These are phyloP conservation scores for Raffaelea deltoideospora DNA, from an alignment of 2,329 filamentous ascomycete genomes.

Conservation along the genomic window DNA sequence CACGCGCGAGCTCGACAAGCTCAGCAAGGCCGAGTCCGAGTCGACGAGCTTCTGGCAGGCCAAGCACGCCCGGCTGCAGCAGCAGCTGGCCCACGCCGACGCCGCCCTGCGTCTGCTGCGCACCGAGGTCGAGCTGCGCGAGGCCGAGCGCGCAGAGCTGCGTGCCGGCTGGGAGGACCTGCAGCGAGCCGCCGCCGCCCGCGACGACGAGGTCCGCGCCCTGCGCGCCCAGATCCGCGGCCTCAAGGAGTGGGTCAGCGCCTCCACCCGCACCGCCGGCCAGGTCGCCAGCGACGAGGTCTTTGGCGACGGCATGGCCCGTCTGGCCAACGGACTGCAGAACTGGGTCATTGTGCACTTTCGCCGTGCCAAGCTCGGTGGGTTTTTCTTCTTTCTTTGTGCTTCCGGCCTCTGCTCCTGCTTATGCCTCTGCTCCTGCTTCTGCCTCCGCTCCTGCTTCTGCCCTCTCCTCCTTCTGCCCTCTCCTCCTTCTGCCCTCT, in stretches of 20 bases:
- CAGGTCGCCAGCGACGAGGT: slow-evolving; percentile 53
- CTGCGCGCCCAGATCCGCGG: slow-evolving; percentile 47
- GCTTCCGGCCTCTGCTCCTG: background rate
- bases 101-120: slow-evolving; percentile 35
- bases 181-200: slow-evolving; percentile 26
- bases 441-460: slow-evolving; percentile 7
- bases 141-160: slow-evolving; percentile 32
- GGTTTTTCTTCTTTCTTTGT: slow-evolving; percentile 1
- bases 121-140: slow-evolving; percentile 30
- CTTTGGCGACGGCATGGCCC: slow-evolving; percentile 45
- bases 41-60: slow-evolving; percentile 41
- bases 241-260: slow-evolving; percentile 58
- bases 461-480: slow-evolving; percentile 1
- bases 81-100: slow-evolving; percentile 35
- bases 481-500: background rate
- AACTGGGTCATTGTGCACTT: slow-evolving; percentile 63
- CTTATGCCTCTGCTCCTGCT: background rate
- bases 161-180: slow-evolving; percentile 32
- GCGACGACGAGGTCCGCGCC: slow-evolving; percentile 40
- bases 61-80: slow-evolving; percentile 32
- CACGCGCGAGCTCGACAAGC: slow-evolving; percentile 33
- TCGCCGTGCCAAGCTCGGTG: slow-evolving; percentile 43
- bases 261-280: slow-evolving; percentile 45
- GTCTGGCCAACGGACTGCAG: slow-evolving; percentile 51
- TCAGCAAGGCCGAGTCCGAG: slow-evolving; percentile 39